Evolutionary conservation across 345 rosid genomes (phyloP).

Genomic region (Passiflora organensis): DNA sequence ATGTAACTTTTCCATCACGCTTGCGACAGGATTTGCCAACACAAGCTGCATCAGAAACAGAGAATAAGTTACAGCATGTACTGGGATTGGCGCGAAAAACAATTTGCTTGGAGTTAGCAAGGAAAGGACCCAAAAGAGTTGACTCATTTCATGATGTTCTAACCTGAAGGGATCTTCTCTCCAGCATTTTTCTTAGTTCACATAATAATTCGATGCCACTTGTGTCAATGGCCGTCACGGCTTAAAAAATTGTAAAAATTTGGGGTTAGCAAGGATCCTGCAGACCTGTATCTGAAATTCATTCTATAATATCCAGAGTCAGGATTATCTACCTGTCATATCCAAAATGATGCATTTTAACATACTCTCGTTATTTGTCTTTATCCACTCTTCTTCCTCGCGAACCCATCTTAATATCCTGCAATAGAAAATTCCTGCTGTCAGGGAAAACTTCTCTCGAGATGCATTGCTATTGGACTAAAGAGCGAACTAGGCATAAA

Average conservation of each 20-base stretch:
- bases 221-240: constrained; percentile 23
- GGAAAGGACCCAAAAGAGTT: too few species aligned
- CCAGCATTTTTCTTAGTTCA: constrained; percentile 20
- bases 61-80: background rate
- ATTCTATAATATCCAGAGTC: background rate
- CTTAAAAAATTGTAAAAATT: too few species aligned
- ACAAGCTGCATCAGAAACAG: constrained; percentile 39
- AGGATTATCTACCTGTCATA: constrained; percentile 16
- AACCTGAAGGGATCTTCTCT: constrained; percentile 21
- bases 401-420: constrained; percentile 26
- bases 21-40: constrained; percentile 55
- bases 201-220: constrained; percentile 24
- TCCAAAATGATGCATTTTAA: constrained; percentile 25
- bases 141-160: too few species aligned
- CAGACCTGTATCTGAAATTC: too few species aligned
- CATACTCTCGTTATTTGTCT: constrained; percentile 14
- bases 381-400: constrained; percentile 26
- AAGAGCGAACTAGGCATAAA: too few species aligned
- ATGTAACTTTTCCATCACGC: constrained; percentile 58
- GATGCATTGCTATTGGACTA: background rate
- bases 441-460: background rate
- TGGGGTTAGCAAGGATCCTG: too few species aligned
- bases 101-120: too few species aligned
- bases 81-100: too few species aligned
- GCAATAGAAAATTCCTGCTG: background rate